Evolutionary conservation across 306 rosid genomes (phyloP).

Genomic region (Prunus kanzakura): DNA sequence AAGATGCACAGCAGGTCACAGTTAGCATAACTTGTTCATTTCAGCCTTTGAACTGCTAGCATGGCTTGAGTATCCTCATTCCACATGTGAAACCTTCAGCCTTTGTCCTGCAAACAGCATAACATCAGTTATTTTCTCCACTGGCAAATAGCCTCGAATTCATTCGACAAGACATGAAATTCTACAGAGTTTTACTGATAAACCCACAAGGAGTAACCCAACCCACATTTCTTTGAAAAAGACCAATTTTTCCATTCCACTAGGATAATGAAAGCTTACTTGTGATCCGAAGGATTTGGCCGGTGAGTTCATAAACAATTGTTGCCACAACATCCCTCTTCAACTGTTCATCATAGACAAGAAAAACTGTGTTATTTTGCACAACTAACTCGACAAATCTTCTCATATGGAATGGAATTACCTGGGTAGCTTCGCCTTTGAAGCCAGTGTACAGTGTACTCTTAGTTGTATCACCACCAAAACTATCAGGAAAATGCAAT

Average conservation of each 20-base stretch:
- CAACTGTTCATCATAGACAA: slow-evolving; percentile 45
- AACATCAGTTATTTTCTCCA: background rate
- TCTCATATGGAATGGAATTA: slow-evolving; percentile 30
- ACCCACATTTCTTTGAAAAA: background rate
- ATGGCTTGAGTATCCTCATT: slow-evolving; percentile 30
- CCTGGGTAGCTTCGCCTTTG: slow-evolving; percentile 98
- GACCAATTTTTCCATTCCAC: background rate
- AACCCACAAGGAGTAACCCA: background rate
- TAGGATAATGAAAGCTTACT: slow-evolving; percentile 49
- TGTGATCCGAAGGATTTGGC: slow-evolving; percentile 99
- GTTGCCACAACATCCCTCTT: slow-evolving; percentile 90
- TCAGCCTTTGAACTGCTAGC: background rate
- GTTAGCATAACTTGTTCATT: background rate
- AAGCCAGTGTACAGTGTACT: slow-evolving; percentile 69
- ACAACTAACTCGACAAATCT: slow-evolving; percentile 5
- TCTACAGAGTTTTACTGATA: background rate
- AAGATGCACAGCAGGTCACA: background rate
- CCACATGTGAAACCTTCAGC: slow-evolving; percentile 80
- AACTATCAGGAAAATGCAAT: slow-evolving; percentile 49
- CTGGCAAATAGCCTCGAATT: too few relatives aligned
- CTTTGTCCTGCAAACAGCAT: slow-evolving; percentile 50
- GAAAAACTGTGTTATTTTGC: slow-evolving; percentile 3
- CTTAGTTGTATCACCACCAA: slow-evolving; percentile 78
- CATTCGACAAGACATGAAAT: background rate
- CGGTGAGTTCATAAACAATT: slow-evolving; percentile 75